Base-by-base conservation (phyloP, 345 rosid genomes). In the Physaria fendleri region DNA sequence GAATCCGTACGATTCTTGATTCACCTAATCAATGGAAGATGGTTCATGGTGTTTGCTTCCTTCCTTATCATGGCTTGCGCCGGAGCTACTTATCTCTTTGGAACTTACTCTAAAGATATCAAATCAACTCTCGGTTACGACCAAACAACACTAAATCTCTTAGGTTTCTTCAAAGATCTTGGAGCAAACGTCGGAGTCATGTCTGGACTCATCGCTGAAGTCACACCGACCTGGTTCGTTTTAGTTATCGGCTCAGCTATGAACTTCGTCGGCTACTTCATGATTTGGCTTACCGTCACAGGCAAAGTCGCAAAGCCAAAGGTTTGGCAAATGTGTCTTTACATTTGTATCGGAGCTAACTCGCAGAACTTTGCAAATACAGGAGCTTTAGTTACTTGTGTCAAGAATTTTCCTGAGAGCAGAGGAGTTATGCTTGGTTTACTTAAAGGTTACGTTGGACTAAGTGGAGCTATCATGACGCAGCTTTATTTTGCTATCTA, bases 211-310 rank as follows among this genome's bases (percentile, higher is more conserved):
- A 43, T 90, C 1, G 97, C 89, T 5, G 96, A 90, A 73, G 81
- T 90, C 45, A 83, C 88, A 2, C 97, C 95, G 2, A 85, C 97
- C 2, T 90, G 97, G 96, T 78, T 83, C 21, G 94, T 90, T n/a
- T 81, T 90, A 27, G 63, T 78, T 1, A 47, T 79, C 0, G 97
- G 97, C 6, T 81, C 93, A 15, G 95, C 76, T n/a, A 77, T 90
- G 83, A 90, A 87, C 58, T 90, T 90, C 21, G 64, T 54, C 0
- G 97, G 97, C 21, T 90, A 87, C 73, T 85, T 87, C 80, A 81
- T 90, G 84, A 83, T 90, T 15, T 90, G 96, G 95, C 56, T 82
- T 0, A 79, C 86, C 3, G 94, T 87, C 8, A 82, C 91, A 1
- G 79, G 78, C 0, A 76, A 47, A 58, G 83, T 90, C 3, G 58